Evolutionary conservation across 2,329 filamentous ascomycete species (phyloP).

Genomic region (Thermomyces lanuginosus): DNA sequence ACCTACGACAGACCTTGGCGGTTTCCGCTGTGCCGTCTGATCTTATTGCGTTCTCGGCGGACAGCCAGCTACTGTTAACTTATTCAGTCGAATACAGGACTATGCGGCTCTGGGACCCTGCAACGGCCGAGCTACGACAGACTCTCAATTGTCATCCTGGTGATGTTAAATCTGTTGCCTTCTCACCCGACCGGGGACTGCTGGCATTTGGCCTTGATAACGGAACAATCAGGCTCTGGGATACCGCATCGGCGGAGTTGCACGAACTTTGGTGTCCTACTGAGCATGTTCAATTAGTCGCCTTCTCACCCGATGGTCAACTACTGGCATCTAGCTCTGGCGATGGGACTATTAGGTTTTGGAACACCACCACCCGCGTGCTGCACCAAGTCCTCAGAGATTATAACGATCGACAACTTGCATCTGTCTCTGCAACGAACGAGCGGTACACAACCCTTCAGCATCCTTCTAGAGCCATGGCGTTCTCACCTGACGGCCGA

Average conservation of each 20-base stretch:
- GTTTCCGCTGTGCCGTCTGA: too few species aligned
- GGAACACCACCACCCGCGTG: conserved; percentile 7
- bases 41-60: conserved; percentile 1
- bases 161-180: not conserved
- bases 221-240: not conserved
- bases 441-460: not conserved
- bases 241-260: not conserved
- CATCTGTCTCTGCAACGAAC: not conserved
- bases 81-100: not conserved
- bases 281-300: not conserved
- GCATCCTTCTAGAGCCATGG: conserved; percentile 3
- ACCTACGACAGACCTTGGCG: not conserved
- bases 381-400: conserved; percentile 3
- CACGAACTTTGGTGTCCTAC: not conserved
- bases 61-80: not conserved
- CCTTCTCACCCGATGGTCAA: not conserved
- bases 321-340: not conserved
- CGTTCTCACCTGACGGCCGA: conserved; percentile 10
- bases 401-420: conserved; percentile 3
- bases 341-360: conserved; percentile 6
- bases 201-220: conserved; percentile 1
- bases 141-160: not conserved
- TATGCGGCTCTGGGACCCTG: conserved; percentile 1
- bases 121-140: not conserved
- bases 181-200: not conserved